Evolutionary conservation across 2,329 filamentous ascomycete genomes (phyloP), one percentile per base, ranked within the genome.

Genomic region (Botrytis aclada): DNA sequence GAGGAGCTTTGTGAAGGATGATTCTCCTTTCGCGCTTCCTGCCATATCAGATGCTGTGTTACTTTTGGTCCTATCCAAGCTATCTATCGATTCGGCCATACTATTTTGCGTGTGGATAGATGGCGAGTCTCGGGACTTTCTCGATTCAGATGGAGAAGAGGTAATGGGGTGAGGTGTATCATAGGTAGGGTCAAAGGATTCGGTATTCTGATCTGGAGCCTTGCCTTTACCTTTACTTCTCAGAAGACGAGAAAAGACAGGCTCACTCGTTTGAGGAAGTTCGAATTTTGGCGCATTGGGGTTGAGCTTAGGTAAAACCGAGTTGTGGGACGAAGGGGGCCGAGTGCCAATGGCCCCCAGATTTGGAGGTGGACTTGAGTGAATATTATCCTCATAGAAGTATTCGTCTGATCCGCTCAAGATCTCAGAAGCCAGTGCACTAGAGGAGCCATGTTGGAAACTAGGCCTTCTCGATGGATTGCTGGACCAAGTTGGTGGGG

Each of bases 241-340:
- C 43, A 81, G 81, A 37, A 72, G 70, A 7, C 86, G 85, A 77
- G 90, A 88, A 73, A 96, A 88, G 54, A 90, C 87, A 16, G 76
- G 90, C 82, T 92, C 95, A 81, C 39, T 67, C 25, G 47, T 41
- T 61, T 67, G 70, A 43, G 70, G 51, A 25, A 61, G 63, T 82
- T 92, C 95, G 81, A 98, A 98, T 0, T 92, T 93, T 14, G 95
- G 95, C 0, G 95, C 96, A 10, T 93, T 89, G 12, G 96, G 96
- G 78, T 99, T 98, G 41, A 98, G 86, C 77, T 87, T 86, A 64
- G 89, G 78, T 82, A 90, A 84, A 58, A 85, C 79, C 70, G 83
- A 77, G 78, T 81, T 81, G 80, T 90, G 84, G 79, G 85, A 84
- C 20, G 80, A 80, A 29, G 75, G 63, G 20, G 92, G 93, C 4